phyloP scores from a whole-genome alignment of 2,329 filamentous ascomycete genomes.

The Hymenoscyphus fructigenus region DNA sequence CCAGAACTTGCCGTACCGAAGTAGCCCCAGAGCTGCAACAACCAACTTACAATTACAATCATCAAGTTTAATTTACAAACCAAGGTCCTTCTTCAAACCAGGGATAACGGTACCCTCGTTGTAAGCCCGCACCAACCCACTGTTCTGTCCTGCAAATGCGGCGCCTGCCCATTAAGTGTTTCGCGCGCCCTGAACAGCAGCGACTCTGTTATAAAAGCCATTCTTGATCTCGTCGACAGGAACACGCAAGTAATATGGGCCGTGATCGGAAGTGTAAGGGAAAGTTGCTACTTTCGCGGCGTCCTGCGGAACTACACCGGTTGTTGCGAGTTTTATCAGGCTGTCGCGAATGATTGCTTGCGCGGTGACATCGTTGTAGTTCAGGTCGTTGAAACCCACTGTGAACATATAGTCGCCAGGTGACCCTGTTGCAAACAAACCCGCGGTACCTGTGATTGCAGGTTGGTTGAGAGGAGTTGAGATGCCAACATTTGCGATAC shows the following conservation, averaged over 20 bases:
- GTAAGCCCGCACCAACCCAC: neutral
- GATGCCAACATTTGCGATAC: neutral
- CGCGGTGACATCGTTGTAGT: neutral
- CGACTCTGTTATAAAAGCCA: neutral
- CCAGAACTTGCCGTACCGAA: too few relatives aligned
- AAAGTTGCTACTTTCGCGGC: neutral
- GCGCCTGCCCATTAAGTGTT: neutral
- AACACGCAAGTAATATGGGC: neutral
- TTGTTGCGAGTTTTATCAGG: neutral
- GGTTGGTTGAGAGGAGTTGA: neutral
- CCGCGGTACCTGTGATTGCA: neutral
- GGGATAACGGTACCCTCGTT: neutral
- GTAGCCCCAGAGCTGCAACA: too few relatives aligned
- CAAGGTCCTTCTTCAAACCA: constrained; percentile 1
- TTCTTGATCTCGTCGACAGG: neutral
- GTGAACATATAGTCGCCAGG: neutral
- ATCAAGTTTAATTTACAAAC: neutral
- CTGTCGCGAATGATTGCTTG: neutral
- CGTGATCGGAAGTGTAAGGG: neutral
- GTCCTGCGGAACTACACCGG: neutral
- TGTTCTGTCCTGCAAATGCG: neutral
- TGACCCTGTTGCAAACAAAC: neutral
- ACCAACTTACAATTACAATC: too few relatives aligned
- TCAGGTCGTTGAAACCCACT: neutral
- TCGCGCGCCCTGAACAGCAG: neutral